These are phyloP conservation scores for Byssothecium circinans DNA, from an alignment of 2,329 filamentous ascomycete species.

Conservation along the genomic window DNA sequence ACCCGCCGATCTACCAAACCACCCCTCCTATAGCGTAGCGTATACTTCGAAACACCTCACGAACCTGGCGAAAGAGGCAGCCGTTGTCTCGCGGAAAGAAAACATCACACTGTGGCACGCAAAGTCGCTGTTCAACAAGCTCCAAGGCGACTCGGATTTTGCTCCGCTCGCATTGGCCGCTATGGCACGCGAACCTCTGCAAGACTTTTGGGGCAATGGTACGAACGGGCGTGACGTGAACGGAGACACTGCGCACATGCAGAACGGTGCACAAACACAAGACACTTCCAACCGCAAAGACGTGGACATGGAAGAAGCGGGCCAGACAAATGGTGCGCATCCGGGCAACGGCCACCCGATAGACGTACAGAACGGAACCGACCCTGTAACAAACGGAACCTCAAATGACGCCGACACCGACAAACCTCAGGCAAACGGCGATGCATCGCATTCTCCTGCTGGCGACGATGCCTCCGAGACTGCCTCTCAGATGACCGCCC, in stretches of 20 bases:
- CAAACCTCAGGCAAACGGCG: conserved; percentile 26
- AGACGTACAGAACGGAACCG: conserved; percentile 20
- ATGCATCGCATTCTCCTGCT: conserved; percentile 20
- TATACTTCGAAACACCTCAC: conserved; percentile 74
- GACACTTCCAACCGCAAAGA: conserved; percentile 22
- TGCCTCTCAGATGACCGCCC: conserved; percentile 47
- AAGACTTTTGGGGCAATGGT: conserved; percentile 17
- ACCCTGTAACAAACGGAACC: conserved; percentile 26
- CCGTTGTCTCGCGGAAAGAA: conserved; percentile 73
- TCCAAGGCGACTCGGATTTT: conserved; percentile 74
- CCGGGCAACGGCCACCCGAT: conserved; percentile 13
- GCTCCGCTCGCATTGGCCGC: conserved; percentile 59
- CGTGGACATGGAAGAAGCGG: conserved; percentile 32
- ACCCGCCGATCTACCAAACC: conserved; percentile 71
- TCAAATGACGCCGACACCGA: conserved; percentile 16
- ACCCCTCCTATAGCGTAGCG: conserved; percentile 73
- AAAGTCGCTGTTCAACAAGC: conserved; percentile 70
- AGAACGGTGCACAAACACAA: conserved; percentile 5
- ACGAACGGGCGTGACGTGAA: conserved; percentile 12
- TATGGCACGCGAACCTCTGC: conserved; percentile 40
- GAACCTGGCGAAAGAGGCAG: conserved; percentile 69
- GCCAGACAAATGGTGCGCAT: conserved; percentile 19
- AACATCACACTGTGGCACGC: conserved; percentile 72
- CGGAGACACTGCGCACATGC: conserved; percentile 13
- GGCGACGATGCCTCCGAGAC: conserved; percentile 48